Evolutionary conservation across 2,329 filamentous ascomycete species (phyloP).

Genomic region (Pseudogymnoascus sp.): DNA sequence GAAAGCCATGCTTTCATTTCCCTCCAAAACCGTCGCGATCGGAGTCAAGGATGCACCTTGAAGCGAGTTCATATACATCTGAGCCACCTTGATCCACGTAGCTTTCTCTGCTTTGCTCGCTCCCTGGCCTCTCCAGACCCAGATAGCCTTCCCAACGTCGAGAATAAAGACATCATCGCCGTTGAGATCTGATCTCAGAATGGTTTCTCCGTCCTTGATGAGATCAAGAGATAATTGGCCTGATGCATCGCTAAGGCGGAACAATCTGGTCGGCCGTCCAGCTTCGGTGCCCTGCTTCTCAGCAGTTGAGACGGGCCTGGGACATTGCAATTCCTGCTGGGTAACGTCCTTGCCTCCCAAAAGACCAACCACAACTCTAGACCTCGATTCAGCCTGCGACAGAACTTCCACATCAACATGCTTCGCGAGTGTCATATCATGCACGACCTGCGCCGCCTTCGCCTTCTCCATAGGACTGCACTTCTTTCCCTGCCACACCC

Average conservation of each 20-base stretch:
- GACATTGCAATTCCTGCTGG: slow-evolving; percentile 33
- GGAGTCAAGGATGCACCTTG: slow-evolving; percentile 36
- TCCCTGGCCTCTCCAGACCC: slow-evolving; percentile 56
- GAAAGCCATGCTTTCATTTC: slow-evolving; percentile 46
- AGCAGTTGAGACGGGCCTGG: slow-evolving; percentile 32
- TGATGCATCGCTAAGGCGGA: slow-evolving; percentile 53
- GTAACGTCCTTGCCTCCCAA: slow-evolving; percentile 41
- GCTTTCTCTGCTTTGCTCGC: slow-evolving; percentile 52
- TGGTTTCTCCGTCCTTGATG: slow-evolving; percentile 44
- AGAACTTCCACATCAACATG: slow-evolving; percentile 57
- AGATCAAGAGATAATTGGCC: slow-evolving; percentile 49
- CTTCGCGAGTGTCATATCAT: slow-evolving; percentile 55
- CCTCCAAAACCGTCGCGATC: slow-evolving; percentile 49
- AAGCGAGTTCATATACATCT: slow-evolving; percentile 43
- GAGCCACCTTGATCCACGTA: slow-evolving; percentile 51
- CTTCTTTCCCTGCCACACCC: slow-evolving; percentile 59
- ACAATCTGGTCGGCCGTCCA: slow-evolving; percentile 36
- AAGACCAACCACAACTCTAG: slow-evolving; percentile 45
- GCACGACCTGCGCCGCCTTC: slow-evolving; percentile 58
- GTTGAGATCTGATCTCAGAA: slow-evolving; percentile 43
- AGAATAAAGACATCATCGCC: slow-evolving; percentile 54
- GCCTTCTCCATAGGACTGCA: slow-evolving; percentile 63
- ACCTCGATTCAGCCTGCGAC: slow-evolving; percentile 49
- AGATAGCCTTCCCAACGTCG: slow-evolving; percentile 49
- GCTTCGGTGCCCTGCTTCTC: slow-evolving; percentile 8